A percentile compares a stretch with the other conserved stretches of the same genome.
These are phyloP conservation scores for Dalbergia oliveri DNA, from an alignment of 306 rosid species.

Conservation along the genomic window DNA sequence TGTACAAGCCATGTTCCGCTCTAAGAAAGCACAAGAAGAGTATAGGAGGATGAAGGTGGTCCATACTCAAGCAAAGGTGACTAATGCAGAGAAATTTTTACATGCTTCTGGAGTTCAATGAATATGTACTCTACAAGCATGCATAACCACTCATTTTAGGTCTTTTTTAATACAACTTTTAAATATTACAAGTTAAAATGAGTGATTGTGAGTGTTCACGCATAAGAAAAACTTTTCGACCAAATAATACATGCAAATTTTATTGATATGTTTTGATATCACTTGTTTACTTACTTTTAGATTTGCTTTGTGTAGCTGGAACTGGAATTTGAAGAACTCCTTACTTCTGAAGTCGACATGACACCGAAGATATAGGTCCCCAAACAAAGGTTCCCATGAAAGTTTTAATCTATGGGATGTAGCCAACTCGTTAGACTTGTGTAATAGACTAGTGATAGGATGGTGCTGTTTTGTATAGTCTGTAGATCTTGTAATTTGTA, in stretches of 20 bases:
- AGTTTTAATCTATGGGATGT: constrained; percentile 27
- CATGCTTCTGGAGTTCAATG: no score
- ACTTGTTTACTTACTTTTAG: constrained; percentile 32
- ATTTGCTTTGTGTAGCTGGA: constrained; percentile 70
- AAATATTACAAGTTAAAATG: no score
- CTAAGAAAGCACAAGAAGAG: constrained; percentile 91
- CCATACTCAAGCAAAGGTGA: constrained; percentile 72
- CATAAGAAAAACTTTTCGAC: no score
- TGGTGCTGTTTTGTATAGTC: constrained; percentile 47
- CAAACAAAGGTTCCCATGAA: constrained; percentile 21
- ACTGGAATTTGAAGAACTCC: constrained; percentile 64
- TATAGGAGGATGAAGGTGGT: constrained; percentile 87
- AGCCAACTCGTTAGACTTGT: constrained; percentile 12
- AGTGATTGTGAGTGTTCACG: no score
- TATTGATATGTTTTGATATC: constrained; percentile 3
- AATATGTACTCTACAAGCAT: no score
- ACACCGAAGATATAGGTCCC: constrained; percentile 42
- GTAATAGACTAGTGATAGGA: constrained; percentile 43
- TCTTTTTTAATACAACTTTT: no score
- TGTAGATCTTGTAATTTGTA: constrained; percentile 76
- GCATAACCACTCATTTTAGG: no score
- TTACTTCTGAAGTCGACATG: constrained; percentile 61
- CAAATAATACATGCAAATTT: constrained; percentile 1
- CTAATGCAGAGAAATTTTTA: neutral
- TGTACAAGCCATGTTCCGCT: constrained; percentile 93